Evolutionary conservation across 1,284 basidiomycete species (phyloP).

Genomic region (Rhodotorula sp.): DNA sequence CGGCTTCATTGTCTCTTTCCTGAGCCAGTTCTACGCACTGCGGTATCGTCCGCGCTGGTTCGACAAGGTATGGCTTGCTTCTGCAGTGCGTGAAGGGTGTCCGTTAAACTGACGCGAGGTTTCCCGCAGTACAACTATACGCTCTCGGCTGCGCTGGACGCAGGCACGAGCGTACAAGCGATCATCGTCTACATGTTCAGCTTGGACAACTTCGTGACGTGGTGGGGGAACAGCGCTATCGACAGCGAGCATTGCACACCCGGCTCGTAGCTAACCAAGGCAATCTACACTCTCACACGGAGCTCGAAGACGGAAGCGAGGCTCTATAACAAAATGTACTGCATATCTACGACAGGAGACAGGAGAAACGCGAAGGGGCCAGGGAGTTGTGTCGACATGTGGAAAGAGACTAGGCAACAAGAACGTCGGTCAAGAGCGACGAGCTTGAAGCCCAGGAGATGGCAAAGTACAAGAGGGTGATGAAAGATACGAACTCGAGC

Average conservation of each 20-base stretch:
- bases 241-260: conserved; percentile 44
- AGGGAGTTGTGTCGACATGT: background rate
- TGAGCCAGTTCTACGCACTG: conserved; percentile 45
- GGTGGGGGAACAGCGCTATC: conserved; percentile 43
- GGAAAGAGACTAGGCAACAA: background rate
- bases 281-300: too few species aligned
- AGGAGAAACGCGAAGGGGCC: background rate
- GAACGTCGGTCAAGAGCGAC: background rate
- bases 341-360: background rate
- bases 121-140: conserved; percentile 39
- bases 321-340: background rate
- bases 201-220: conserved; percentile 29
- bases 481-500: conserved; percentile 9
- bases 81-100: background rate
- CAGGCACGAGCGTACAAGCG: conserved; percentile 46
- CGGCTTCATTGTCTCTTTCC: conserved; percentile 44
- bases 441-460: background rate
- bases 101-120: background rate
- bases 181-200: conserved; percentile 44
- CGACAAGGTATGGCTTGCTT: conserved; percentile 40
- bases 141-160: conserved; percentile 42
- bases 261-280: conserved; percentile 12
- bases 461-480: conserved; percentile 14
- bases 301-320: too few species aligned
- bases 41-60: conserved; percentile 45